Evolutionary conservation across 2,329 filamentous ascomycete genomes (phyloP).

Genomic region (Dryadomyces sulphureus): DNA sequence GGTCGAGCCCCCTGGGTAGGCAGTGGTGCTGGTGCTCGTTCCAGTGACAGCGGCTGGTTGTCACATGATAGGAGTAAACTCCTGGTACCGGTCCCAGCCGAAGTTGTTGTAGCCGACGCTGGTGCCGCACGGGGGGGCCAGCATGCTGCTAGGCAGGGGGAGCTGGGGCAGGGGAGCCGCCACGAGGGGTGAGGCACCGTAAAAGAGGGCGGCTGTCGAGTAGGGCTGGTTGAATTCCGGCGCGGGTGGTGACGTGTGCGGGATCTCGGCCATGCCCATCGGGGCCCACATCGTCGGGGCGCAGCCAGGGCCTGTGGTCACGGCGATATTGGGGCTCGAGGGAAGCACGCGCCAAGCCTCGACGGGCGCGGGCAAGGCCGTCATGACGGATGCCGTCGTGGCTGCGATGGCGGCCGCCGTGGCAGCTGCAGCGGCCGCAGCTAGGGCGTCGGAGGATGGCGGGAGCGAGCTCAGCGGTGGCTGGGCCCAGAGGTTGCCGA

Average conservation of each 20-base stretch:
- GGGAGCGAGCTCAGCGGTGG: slow-evolving; percentile 28
- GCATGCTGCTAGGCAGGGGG: slow-evolving; percentile 75
- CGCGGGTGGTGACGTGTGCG: slow-evolving; percentile 64
- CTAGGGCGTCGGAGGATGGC: slow-evolving; percentile 18
- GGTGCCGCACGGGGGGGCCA: slow-evolving; percentile 63
- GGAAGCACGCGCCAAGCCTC: slow-evolving; percentile 86
- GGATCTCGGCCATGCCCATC: slow-evolving; percentile 59
- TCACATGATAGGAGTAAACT: slow-evolving; percentile 82
- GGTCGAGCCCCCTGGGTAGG: slow-evolving; percentile 31
- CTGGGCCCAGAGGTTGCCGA: slow-evolving; percentile 71
- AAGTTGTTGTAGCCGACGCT: slow-evolving; percentile 63
- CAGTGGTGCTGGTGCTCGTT: slow-evolving; percentile 17
- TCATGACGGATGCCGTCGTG: slow-evolving; percentile 3
- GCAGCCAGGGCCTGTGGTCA: slow-evolving; percentile 41
- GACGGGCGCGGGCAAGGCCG: slow-evolving; percentile 46
- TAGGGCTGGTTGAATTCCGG: slow-evolving; percentile 69
- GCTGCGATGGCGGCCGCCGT: slow-evolving; percentile 10
- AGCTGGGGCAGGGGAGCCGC: slow-evolving; percentile 61
- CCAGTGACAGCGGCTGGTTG: slow-evolving; percentile 37
- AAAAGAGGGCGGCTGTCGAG: slow-evolving; percentile 60
- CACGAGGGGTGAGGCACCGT: slow-evolving; percentile 57
- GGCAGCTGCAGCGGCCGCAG: slow-evolving; percentile 6
- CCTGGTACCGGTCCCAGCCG: slow-evolving; percentile 74
- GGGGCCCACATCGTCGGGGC: slow-evolving; percentile 59
- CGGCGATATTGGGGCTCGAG: slow-evolving; percentile 61